Base-by-base conservation (phyloP, 1,284 basidiomycete genomes). In the Microbotryomycetes sp. region DNA sequence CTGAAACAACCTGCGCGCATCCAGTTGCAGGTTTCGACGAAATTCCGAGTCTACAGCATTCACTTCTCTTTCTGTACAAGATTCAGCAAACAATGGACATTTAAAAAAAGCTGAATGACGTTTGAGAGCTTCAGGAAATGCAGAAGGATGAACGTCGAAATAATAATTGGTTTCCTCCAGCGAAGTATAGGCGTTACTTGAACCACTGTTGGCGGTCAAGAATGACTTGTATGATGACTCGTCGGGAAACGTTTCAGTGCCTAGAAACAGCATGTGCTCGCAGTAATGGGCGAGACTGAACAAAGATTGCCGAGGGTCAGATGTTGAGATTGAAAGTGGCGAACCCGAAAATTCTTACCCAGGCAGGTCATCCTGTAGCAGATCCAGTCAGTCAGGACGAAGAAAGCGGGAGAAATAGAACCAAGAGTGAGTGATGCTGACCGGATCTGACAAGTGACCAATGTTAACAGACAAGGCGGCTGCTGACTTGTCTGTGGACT, bases 31-130 rank as follows among this genome's bases (percentile, higher is more conserved):
- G 74, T 98, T 98, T 80, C 97, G 96, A 79, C 92, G 92, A 81
- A 97, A 88, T 76, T 99, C 96, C 1, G 92, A 96, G 75, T 98
- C 88, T 49, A 99, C 94, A 1, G 96, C 96, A 68, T 92, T 92
- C 69, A 97, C 83, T 77, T 99, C 96, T 51, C 96, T 84, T 57
- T 88, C 84, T 0, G 94, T 94, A 75, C 94, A 94, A 16, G 89
- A 90, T 0, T 88, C 83, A 4, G 63, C 60, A 74, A 99, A 98
- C 52, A 97, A 82, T 0, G 96, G 96, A 42, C 85, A 88, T 68
- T 88, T 86, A 78, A 99, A 98, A 80, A 98, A 97, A 1, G 85
- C 86, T 0, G 93, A 82, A 75, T 98, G 97, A 31, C 93, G 86
- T 67, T 89, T 83, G 12, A 99, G 81, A 1, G 92, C 92, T 45